phyloP scores from a whole-genome alignment of 352 stramenopile species.

The Pythium plurisporium region DNA sequence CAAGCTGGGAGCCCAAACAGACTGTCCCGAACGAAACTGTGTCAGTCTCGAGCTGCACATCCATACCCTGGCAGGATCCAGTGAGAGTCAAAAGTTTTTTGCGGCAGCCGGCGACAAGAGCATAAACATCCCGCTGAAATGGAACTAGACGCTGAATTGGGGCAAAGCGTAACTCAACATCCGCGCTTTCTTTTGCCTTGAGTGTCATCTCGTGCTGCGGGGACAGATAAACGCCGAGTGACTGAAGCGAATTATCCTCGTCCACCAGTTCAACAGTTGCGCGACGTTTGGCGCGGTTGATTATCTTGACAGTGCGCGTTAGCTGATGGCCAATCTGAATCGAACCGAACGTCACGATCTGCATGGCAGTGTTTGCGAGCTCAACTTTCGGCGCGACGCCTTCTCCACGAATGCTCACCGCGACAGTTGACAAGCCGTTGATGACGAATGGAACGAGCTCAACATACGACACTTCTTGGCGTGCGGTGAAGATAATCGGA shows the following conservation, averaged over 20 bases:
- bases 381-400: conserved; percentile 81
- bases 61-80: conserved; percentile 88
- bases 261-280: conserved; percentile 59
- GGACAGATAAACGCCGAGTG: conserved; percentile 57
- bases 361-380: conserved; percentile 84
- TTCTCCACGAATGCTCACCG: conserved; percentile 65
- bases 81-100: conserved; percentile 79
- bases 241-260: conserved; percentile 31
- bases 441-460: conserved; percentile 90
- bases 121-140: conserved; percentile 64
- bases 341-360: conserved; percentile 73
- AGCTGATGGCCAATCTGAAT: conserved; percentile 80
- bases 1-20: conserved; percentile 80
- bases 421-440: conserved; percentile 83
- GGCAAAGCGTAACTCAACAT: conserved; percentile 73
- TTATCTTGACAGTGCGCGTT: conserved; percentile 66
- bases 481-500: conserved; percentile 83
- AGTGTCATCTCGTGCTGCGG: conserved; percentile 62
- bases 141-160: conserved; percentile 55
- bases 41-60: conserved; percentile 87
- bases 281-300: conserved; percentile 83
- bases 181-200: conserved; percentile 66
- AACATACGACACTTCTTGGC: conserved; percentile 75
- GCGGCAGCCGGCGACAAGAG: conserved; percentile 58
- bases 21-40: conserved; percentile 88